Evolutionary conservation across 1,284 basidiomycete genomes (phyloP), one percentile per base, ranked within the genome.

Genomic region (Ustilago esculenta): DNA sequence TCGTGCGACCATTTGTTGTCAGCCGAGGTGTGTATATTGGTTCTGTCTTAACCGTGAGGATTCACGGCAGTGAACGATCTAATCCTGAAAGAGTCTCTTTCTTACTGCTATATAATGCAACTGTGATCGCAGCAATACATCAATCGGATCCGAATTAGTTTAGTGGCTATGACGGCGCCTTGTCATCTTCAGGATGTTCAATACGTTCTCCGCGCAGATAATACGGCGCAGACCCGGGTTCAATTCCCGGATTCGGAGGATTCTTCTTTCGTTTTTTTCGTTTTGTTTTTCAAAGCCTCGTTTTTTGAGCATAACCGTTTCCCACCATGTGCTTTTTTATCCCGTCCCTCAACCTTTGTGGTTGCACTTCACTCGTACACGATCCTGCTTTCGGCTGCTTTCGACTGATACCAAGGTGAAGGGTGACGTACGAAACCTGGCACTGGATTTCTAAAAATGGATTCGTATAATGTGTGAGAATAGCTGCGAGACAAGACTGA

Each of bases 151-250:
- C 67, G 67, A 70, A 70, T 71, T 71, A 71, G 68, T 71, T 71
- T 71, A 71, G 68, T 71, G 68, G 68, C 68, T 71, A 71, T 71
- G 68, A 71, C 68, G 68, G 68, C 68, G 58, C 68, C 68, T 71
- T 71, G 68, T 71, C 68, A 71, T 59, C 41, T 46, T 34, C n/a
- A 34, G 35, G 34, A 44, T 37, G 40, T n/a, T 40, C 44, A 52
- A 32, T 21, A 49, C 23, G 35, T 57, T 66, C 58, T 63, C 58
- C 58, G 58, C 65, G 58, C 53, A 51, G 57, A 52, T 36, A 36
- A 40, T 48, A 50, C 66, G 66, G 67, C 60, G 67, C 67, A 70
- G 67, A 70, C 60, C 60, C 67, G 67, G 60, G 67, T 70, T 70
- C 67, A 65, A 70, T 70, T 65, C 67, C 67, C 60, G 67, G 67